Evolutionary conservation across 345 rosid genomes (phyloP).

Genomic region (Murraya koenigii): DNA sequence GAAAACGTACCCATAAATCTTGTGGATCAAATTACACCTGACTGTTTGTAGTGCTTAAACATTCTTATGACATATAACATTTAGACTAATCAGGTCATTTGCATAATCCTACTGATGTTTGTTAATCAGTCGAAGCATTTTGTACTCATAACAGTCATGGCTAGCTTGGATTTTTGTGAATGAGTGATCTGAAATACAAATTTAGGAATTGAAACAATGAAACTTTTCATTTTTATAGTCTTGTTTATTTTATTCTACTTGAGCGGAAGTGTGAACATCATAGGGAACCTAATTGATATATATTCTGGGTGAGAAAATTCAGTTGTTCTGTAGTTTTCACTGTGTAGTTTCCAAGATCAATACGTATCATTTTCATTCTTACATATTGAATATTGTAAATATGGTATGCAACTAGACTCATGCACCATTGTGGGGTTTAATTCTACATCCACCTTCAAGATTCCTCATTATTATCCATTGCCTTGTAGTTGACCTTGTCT

Average conservation of each 20-base stretch:
- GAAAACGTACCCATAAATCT: neutral
- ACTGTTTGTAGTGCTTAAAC: neutral
- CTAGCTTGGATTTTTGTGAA: neutral
- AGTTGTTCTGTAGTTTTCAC: neutral
- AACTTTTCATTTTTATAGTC: neutral
- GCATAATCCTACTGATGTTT: neutral
- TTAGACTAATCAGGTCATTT: constrained; percentile 1
- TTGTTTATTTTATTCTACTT: neutral
- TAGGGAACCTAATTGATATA: neutral
- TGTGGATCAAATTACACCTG: neutral
- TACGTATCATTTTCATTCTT: neutral
- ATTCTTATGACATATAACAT: neutral
- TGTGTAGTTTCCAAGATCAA: neutral
- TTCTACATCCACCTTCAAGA: constrained; percentile 5
- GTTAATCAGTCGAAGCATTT: neutral
- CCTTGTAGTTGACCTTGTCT: constrained; percentile 19
- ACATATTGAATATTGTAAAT: neutral
- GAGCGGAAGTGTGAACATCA: neutral
- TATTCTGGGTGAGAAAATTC: neutral
- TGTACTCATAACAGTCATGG: neutral
- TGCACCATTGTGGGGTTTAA: constrained; percentile 2
- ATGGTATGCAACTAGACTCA: neutral
- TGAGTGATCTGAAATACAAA: constrained; percentile 6
- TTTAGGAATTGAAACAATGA: neutral
- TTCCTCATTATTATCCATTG: constrained; percentile 16